A percentile compares a stretch with the other conserved stretches of the same genome.
Conservation (phyloP, 1,284 basidiomycete species). For the Mycosarcoma maydis region DNA sequence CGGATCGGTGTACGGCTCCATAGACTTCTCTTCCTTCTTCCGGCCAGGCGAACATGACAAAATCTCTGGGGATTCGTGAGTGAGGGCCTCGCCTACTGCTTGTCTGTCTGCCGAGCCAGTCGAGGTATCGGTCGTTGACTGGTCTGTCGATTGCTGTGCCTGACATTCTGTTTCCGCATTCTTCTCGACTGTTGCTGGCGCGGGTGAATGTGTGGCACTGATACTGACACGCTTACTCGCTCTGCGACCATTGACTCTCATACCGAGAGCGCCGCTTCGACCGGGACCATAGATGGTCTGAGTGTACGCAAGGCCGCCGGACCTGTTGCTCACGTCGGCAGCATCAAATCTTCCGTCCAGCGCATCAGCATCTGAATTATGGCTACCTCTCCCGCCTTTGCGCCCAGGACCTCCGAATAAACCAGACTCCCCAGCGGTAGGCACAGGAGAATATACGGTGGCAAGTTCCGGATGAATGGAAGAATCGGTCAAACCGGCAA, state of each 20-base stretch:
- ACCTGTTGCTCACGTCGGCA: not conserved
- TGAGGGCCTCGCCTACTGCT: not conserved
- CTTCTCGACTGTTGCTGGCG: slow-evolving; percentile 1
- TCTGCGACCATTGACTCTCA: slow-evolving; percentile 51
- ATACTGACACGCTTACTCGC: slow-evolving; percentile 43
- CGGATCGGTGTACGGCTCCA: not conserved
- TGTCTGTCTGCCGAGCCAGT: not conserved
- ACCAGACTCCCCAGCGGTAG: slow-evolving; percentile 16
- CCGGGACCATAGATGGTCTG: slow-evolving; percentile 59
- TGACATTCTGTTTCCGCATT: not conserved
- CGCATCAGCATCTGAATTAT: not conserved
- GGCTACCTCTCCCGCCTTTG: slow-evolving; percentile 3
- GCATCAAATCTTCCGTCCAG: not conserved
- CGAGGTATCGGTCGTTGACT: not conserved
- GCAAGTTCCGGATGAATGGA: slow-evolving; percentile 47
- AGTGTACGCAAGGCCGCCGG: slow-evolving; percentile 44
- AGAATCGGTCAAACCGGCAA: slow-evolving; percentile 45
- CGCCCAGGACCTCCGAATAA: slow-evolving; percentile 14
- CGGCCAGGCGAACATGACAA: slow-evolving; percentile 1
- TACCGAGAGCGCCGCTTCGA: slow-evolving; percentile 50
- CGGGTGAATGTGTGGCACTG: slow-evolving; percentile 16
- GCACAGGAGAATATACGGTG: slow-evolving; percentile 49
- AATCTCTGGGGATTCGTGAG: not conserved
- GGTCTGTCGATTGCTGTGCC: not conserved
- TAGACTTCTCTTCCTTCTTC: not conserved